Conservation (phyloP, 78 protist species). For the Cavenderia fasciculata region DNA sequence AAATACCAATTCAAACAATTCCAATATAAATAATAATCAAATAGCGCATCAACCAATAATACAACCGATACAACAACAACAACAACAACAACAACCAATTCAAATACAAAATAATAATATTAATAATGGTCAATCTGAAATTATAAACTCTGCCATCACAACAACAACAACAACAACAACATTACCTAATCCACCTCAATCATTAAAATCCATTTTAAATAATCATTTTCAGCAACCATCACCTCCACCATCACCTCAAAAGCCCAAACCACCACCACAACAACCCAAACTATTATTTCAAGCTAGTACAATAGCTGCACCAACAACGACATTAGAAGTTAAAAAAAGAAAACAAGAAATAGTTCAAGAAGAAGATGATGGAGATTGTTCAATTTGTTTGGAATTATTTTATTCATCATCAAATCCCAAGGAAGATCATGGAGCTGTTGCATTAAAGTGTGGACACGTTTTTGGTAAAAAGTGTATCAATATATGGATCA, state of each 20-base stretch:
- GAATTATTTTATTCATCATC: slow-evolving; percentile 7
- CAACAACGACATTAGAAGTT: not conserved
- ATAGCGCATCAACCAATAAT: not conserved
- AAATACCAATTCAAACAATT: no score
- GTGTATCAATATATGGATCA: not conserved
- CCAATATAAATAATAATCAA: no score
- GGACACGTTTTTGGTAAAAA: slow-evolving; percentile 42
- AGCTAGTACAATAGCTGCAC: not conserved
- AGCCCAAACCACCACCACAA: not conserved
- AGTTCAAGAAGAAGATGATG: not conserved
- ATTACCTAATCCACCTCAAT: not conserved
- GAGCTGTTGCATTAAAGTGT: slow-evolving; percentile 16
- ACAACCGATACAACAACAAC: slow-evolving; percentile 2
- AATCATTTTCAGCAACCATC: no score
- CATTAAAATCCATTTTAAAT: no score
- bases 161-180: not conserved
- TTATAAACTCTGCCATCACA: not conserved
- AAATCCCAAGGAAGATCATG: no score
- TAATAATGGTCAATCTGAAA: no score
- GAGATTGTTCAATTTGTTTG: slow-evolving; percentile 11
- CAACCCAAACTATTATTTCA: not conserved
- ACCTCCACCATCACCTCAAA: no score
- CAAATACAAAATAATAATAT: no score
- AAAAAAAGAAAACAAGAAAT: not conserved
- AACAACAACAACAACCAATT: not conserved